Percentiles rank a stretch among this genome's conserved stretches.
Conservation (phyloP, 1,284 basidiomycete species). For the Stereum hirsutum region DNA sequence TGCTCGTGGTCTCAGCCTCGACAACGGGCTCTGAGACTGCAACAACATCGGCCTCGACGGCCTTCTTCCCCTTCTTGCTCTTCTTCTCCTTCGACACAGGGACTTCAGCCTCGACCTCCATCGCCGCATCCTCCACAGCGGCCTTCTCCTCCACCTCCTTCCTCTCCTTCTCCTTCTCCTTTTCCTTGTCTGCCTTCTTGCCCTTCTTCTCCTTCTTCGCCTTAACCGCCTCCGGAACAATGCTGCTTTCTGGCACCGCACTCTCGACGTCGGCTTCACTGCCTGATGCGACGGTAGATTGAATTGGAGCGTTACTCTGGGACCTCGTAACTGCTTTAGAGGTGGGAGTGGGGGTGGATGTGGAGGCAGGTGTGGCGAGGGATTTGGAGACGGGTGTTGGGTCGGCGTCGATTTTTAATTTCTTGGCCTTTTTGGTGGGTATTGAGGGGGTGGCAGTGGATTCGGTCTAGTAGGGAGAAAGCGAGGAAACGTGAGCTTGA, state of each 20-base stretch:
- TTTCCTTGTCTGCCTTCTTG: constrained; percentile 10
- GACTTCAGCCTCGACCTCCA: not conserved
- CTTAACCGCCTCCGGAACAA: constrained; percentile 9
- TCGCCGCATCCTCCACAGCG: constrained; percentile 6
- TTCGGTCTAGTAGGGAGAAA: not conserved
- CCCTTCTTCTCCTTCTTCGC: constrained; percentile 16
- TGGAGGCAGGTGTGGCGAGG: not conserved
- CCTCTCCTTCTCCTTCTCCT: constrained; percentile 17
- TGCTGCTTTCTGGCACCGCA: constrained; percentile 5
- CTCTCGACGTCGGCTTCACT: constrained; percentile 13
- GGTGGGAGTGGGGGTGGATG: constrained; percentile 1
- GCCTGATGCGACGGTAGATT: constrained; percentile 2
- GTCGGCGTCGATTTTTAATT: not conserved
- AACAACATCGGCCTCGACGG: constrained; percentile 7
- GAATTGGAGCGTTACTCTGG: constrained; percentile 8
- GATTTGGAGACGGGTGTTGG: not conserved
- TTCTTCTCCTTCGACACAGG: not conserved
- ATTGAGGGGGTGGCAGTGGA: not conserved
- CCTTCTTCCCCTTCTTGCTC: constrained; percentile 8
- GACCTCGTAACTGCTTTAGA: not conserved
- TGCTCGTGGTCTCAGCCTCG: not conserved
- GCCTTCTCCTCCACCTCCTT: not conserved
- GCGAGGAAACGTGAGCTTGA: not conserved
- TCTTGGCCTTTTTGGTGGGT: not conserved
- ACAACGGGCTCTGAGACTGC: not conserved